Percentiles rank a stretch among this genome's conserved stretches.
Conservation (phyloP, 208 protist genomes). For the Trypanosoma mega region DNA sequence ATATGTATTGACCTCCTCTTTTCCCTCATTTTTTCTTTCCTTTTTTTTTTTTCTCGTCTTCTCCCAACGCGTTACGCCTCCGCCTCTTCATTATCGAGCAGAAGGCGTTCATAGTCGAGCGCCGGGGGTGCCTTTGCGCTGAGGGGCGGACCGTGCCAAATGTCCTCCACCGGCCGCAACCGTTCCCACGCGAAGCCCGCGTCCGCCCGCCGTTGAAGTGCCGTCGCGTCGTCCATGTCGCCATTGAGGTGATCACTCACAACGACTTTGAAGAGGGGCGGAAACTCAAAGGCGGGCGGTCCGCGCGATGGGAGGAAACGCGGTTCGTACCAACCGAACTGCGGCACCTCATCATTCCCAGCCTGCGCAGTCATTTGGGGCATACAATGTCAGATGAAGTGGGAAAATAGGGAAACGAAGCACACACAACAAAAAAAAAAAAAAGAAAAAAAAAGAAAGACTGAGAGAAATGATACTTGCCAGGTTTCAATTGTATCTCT, state of each 20-base stretch:
- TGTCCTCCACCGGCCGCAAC: slow-evolving; percentile 45
- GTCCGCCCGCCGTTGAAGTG: slow-evolving; percentile 11
- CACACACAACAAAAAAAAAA: slow-evolving; percentile 12
- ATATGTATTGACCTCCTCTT: no score
- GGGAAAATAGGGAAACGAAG: neutral
- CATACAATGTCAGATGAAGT: neutral
- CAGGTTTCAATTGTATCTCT: neutral
- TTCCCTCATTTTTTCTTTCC: no score
- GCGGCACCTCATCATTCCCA: slow-evolving; percentile 23
- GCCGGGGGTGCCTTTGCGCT: slow-evolving; percentile 66
- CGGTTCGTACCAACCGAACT: slow-evolving; percentile 60
- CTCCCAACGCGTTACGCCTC: neutral
- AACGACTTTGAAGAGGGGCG: slow-evolving; percentile 26
- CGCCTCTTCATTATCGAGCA: slow-evolving; percentile 31
- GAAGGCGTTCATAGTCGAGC: slow-evolving; percentile 63
- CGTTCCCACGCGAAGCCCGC: slow-evolving; percentile 35
- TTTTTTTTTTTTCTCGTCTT: no score
- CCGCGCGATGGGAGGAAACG: slow-evolving; percentile 35
- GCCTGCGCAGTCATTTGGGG: slow-evolving; percentile 22
- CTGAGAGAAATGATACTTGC: neutral
- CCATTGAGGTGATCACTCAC: slow-evolving; percentile 24
- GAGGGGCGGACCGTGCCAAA: slow-evolving; percentile 53
- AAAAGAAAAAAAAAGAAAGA: neutral
- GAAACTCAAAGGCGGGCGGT: slow-evolving; percentile 10
- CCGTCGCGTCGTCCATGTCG: slow-evolving; percentile 21